Percentiles rank a stretch among this genome's conserved stretches.
Evolutionary conservation across 2,329 filamentous ascomycete species (phyloP).

Genomic region (Curvularia verruculosa): DNA sequence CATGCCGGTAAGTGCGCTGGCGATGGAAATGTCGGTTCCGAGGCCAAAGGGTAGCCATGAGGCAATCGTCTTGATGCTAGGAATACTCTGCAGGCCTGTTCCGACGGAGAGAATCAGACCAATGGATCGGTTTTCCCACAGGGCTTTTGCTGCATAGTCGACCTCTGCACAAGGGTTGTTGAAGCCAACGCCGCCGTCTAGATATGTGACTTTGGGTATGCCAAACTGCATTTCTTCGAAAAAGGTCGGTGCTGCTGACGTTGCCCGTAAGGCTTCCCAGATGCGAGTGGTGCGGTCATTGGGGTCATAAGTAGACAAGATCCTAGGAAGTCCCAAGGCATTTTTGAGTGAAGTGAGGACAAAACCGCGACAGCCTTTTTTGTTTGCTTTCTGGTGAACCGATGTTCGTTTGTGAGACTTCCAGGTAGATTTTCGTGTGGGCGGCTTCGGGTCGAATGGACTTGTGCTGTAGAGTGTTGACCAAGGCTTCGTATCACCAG

Average conservation of each 20-base stretch:
- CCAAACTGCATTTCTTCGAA: constrained; percentile 61
- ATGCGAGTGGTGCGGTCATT: constrained; percentile 49
- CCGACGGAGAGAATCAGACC: constrained; percentile 50
- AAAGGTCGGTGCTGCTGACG: constrained; percentile 57
- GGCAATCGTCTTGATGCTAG: constrained; percentile 45
- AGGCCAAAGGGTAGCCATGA: constrained; percentile 50
- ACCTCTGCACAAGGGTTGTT: constrained; percentile 61
- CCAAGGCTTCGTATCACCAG: constrained; percentile 1
- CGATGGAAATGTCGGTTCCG: constrained; percentile 47
- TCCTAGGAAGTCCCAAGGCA: constrained; percentile 45
- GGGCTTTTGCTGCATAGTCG: constrained; percentile 54
- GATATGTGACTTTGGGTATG: constrained; percentile 54
- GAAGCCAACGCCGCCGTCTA: constrained; percentile 58
- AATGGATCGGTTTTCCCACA: constrained; percentile 47
- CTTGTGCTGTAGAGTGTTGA: constrained; percentile 21
- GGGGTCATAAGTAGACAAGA: constrained; percentile 49
- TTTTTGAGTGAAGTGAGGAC: constrained; percentile 50
- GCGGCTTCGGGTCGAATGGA: constrained; percentile 23
- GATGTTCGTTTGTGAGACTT: constrained; percentile 42
- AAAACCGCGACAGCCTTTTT: constrained; percentile 46
- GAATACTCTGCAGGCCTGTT: constrained; percentile 48
- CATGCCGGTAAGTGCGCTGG: constrained; percentile 47
- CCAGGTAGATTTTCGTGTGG: constrained; percentile 38
- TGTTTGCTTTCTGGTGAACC: constrained; percentile 43
- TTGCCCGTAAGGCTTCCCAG: constrained; percentile 61